Percentiles rank a stretch among this genome's conserved stretches.
These are phyloP conservation scores for Eutrema heterophyllum DNA, from an alignment of 345 rosid species.

Conservation along the genomic window DNA sequence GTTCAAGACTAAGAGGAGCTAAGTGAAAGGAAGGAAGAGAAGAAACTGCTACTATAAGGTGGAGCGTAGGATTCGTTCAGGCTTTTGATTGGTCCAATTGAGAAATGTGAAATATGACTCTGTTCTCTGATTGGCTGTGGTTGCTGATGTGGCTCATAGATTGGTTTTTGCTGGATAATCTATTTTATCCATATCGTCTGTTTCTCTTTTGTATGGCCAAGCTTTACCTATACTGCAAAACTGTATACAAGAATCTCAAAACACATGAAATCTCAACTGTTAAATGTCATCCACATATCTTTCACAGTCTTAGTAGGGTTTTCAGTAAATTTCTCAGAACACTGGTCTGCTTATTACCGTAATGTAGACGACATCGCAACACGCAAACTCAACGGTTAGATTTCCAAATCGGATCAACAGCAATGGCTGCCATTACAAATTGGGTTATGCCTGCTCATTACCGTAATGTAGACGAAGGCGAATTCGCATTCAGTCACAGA, in stretches of 20 bases:
- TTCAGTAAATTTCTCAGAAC: background rate
- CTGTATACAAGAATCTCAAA: constrained; percentile 7
- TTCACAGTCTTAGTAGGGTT: background rate
- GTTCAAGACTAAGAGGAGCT: constrained; percentile 9
- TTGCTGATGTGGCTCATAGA: constrained; percentile 47
- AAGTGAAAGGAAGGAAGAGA: constrained; percentile 19
- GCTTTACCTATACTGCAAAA: constrained; percentile 1
- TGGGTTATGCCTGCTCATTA: background rate
- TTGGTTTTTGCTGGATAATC: constrained; percentile 42
- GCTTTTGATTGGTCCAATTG: constrained; percentile 39
- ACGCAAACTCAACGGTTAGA: background rate
- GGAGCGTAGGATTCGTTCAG: constrained; percentile 45
- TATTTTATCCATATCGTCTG: constrained; percentile 25
- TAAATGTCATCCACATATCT: constrained; percentile 6
- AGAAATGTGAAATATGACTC: constrained; percentile 55
- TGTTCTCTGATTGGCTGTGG: constrained; percentile 45
- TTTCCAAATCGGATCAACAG: background rate
- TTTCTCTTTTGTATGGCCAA: constrained; percentile 23
- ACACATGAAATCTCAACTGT: constrained; percentile 8
- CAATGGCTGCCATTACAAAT: background rate
- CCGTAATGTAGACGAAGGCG: no score
- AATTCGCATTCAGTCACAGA: no score
- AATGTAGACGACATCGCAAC: background rate
- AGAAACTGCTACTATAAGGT: constrained; percentile 41
- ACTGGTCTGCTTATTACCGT: background rate